A percentile compares a stretch with the other conserved stretches of the same genome.
These are phyloP conservation scores for bread wheat (Triticum aestivum) DNA, from an alignment of 176 grass and related monocot species.

Conservation along the genomic window IWGSC_CS_RefSeq_v2.1 NC_057808.1:252886889-252887388, in stretches of 20 bases:
- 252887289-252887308: neutral
- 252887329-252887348: neutral
- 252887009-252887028: neutral
- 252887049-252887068: neutral
- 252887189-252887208: neutral
- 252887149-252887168: neutral
- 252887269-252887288: neutral
- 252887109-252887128: neutral
- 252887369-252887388: no score
- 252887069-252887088: neutral
- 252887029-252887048: neutral
- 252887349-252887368: neutral
- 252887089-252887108: neutral
- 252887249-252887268: neutral
- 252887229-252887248: neutral
- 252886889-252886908: neutral
- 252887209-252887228: slow-evolving; percentile 1
- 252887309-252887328: neutral
- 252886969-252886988: neutral
- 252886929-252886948: neutral
- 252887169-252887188: neutral
- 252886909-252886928: neutral
- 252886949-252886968: neutral
- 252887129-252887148: neutral
- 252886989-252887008: neutral